A percentile compares a stretch with the other conserved stretches of the same genome.
These are phyloP conservation scores for Skeletonema grethae DNA, from an alignment of 108 stramenopile species.

Conservation along the genomic window DNA sequence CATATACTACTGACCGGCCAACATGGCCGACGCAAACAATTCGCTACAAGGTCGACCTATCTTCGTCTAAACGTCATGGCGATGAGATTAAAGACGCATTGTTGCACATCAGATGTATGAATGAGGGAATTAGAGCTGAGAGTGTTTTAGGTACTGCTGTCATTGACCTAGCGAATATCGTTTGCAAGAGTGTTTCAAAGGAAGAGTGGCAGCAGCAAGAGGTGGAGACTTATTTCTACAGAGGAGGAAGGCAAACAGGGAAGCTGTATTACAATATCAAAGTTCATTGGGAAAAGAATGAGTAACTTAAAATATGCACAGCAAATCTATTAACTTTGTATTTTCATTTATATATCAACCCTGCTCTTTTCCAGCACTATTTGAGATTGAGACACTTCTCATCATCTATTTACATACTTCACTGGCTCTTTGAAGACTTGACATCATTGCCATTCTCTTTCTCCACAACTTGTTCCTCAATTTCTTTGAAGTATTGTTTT, in stretches of 20 bases:
- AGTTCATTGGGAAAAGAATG: neutral
- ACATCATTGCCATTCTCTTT: neutral
- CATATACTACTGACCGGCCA: neutral
- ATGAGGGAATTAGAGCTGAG: neutral
- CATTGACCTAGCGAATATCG: neutral
- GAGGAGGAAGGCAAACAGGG: neutral
- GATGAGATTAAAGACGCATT: neutral
- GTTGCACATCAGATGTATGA: neutral
- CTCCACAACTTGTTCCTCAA: constrained; percentile 30
- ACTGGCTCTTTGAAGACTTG: neutral
- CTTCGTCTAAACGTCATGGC: neutral
- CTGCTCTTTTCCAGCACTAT: neutral
- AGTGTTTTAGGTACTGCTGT: neutral
- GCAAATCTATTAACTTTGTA: neutral
- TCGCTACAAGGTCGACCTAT: neutral
- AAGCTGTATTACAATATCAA: neutral
- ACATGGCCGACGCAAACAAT: neutral
- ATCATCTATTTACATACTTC: neutral
- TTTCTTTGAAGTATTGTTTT: constrained; percentile 43
- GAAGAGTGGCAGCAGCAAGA: neutral
- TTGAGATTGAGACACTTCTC: neutral
- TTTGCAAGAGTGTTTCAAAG: constrained; percentile 2
- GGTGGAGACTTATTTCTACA: constrained; percentile 1
- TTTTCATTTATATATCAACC: too few relatives aligned
- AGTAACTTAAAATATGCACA: neutral